Base-by-base conservation (phyloP, 345 rosid genomes). In the Dipteronia dyeriana region DNA sequence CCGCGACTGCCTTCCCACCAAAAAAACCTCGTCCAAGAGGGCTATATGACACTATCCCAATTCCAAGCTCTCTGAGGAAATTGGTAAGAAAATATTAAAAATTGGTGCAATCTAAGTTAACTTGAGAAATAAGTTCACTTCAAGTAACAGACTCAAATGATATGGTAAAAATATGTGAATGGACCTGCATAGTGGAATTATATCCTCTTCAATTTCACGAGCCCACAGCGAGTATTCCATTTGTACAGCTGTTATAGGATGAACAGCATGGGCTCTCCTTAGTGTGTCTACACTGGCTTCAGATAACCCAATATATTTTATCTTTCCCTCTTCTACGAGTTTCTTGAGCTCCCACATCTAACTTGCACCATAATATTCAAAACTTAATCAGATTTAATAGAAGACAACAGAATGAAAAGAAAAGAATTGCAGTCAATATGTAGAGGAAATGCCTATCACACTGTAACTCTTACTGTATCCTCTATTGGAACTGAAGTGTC, bases 401-500 rank as follows among this genome's bases (percentile, higher is more conserved):
- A 34, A 34, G 38, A 34, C 38, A 34, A 34, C 38, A 34, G 38
- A 34, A 34, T 34, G 6, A 4, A 34, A 34, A 34, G 38, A 34
- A 34, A 34, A 34, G 6, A 34, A 34, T 34, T 34, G 38, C 38
- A 34, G 4, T 34, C 38, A 34, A 34, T 34, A 34, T 34, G 4
- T 4, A 34, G 38, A 31, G 38, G 38, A 31, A 31, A 31, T 31
- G 5, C 38, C 38, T 4, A 31, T 31, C 38, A 4, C 38, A 31
- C 38, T 31, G 38, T 4, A 31, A 31, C 38, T 31, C 38, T 34
- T 34, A 34, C 38, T 34, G 88, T 86, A 38, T 89, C 86, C 73
- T 89, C 92, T 59, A 87, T 89, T 10, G 90, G 81, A 57, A 89
- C 82, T 7, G 87, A 66, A 45, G 86, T 76, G 60, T 89, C 92